phyloP scores from a whole-genome alignment of 2,329 filamentous ascomycete species.

The Endoconidiophora laricicola region DNA sequence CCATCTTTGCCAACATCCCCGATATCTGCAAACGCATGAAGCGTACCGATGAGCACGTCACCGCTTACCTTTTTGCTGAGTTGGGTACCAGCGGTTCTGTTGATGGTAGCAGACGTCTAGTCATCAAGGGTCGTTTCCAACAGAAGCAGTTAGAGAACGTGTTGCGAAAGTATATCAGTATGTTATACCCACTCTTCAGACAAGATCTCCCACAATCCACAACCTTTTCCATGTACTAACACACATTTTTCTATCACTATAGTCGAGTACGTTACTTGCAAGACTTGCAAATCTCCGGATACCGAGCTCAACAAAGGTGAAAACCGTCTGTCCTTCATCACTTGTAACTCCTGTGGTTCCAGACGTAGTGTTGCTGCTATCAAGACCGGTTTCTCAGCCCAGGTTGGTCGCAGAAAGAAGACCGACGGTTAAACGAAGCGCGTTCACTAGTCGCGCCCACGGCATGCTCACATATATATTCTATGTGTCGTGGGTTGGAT shows the following conservation, averaged over 20 bases:
- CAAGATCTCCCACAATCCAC: not conserved
- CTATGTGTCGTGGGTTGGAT: too few relatives aligned
- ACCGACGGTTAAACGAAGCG: constrained; percentile 51
- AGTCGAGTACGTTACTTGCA: constrained; percentile 98
- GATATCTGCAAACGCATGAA: constrained; percentile 99
- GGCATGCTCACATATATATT: not conserved
- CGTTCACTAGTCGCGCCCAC: constrained; percentile 4
- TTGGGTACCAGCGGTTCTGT: constrained; percentile 94
- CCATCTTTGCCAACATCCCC: constrained; percentile 96
- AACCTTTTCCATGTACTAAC: constrained; percentile 18
- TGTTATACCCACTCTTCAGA: constrained; percentile 20
- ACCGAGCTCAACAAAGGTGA: constrained; percentile 97
- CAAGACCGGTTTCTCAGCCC: constrained; percentile 99
- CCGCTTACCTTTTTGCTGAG: constrained; percentile 91
- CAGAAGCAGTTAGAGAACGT: constrained; percentile 99
- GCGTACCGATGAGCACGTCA: constrained; percentile 93
- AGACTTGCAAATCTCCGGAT: constrained; percentile 88
- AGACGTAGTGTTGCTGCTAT: constrained; percentile 87
- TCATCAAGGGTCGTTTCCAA: constrained; percentile 99
- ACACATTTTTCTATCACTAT: not conserved
- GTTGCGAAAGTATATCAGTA: constrained; percentile 84
- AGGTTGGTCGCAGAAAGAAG: constrained; percentile 97
- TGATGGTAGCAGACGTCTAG: constrained; percentile 77
- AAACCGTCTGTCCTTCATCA: constrained; percentile 97
- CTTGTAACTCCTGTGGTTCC: constrained; percentile 69